These are phyloP conservation scores for Apostasia ramifera DNA, from an alignment of 106 monocot genomes.

Conservation along the genomic window DNA sequence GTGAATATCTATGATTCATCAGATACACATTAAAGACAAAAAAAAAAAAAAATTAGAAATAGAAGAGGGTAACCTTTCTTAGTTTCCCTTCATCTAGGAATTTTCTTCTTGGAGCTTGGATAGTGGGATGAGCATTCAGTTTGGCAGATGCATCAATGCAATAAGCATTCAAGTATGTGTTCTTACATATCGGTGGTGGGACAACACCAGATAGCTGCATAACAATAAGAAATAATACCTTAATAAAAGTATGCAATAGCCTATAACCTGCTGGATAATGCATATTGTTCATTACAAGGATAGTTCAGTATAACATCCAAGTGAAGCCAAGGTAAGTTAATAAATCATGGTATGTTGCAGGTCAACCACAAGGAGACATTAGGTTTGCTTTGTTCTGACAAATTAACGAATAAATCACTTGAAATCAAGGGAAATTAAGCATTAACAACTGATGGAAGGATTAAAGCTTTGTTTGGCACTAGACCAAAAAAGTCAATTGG, in stretches of 20 bases:
- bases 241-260: background rate
- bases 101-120: constrained; percentile 70
- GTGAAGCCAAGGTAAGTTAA: no score
- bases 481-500: no score
- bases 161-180: constrained; percentile 38
- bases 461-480: no score
- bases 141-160: constrained; percentile 47
- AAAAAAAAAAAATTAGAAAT: background rate
- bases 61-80: constrained; percentile 44
- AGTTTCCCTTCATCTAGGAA: constrained; percentile 87
- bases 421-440: no score
- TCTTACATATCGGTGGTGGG: constrained; percentile 82
- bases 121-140: constrained; percentile 38
- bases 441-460: no score
- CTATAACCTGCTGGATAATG: background rate
- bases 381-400: no score
- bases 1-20: no score
- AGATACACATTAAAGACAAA: background rate
- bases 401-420: no score
- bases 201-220: constrained; percentile 65
- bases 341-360: no score
- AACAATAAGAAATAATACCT: background rate
- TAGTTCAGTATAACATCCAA: no score
- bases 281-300: no score
- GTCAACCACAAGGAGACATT: no score